phyloP scores from a whole-genome alignment of 2,329 filamentous ascomycete genomes.

The Lojkania enalia region DNA sequence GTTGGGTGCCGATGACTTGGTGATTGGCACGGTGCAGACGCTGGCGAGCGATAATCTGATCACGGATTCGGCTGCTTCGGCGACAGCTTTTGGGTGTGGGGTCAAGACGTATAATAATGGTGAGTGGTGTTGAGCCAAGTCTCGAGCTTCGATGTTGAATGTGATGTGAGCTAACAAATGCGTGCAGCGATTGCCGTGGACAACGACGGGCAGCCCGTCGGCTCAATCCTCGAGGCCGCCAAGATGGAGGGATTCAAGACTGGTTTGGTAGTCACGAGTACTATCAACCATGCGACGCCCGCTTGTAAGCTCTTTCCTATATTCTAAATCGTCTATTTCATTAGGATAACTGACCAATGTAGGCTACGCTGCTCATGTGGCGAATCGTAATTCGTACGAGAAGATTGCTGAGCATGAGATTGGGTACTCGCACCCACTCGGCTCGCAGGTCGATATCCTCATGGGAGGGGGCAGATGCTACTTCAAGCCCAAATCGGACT shows the following conservation, averaged over 20 bases:
- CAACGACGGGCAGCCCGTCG: conserved; percentile 39
- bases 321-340: conserved; percentile 7
- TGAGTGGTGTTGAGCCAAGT: background rate
- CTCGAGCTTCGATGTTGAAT: no score
- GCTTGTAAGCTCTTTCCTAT: conserved; percentile 12
- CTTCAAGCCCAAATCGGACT: conserved; percentile 46
- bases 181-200: conserved; percentile 38
- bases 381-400: conserved; percentile 39
- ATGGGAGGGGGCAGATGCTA: conserved; percentile 48
- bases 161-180: background rate
- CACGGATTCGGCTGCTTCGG: conserved; percentile 48
- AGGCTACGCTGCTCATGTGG: conserved; percentile 42
- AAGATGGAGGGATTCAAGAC: conserved; percentile 47
- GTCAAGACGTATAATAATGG: conserved; percentile 46
- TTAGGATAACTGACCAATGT: conserved; percentile 32
- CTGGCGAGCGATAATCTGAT: conserved; percentile 40
- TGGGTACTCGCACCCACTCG: conserved; percentile 47
- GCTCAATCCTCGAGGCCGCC: conserved; percentile 47
- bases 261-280: conserved; percentile 49
- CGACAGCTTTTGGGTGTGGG: conserved; percentile 47
- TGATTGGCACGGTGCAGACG: conserved; percentile 28
- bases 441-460: conserved; percentile 45
- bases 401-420: conserved; percentile 48
- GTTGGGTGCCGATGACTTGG: conserved; percentile 22
- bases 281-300: conserved; percentile 44